Evolutionary conservation across 2,329 filamentous ascomycete species (phyloP).

Genomic region (Fusarium nodosum): DNA sequence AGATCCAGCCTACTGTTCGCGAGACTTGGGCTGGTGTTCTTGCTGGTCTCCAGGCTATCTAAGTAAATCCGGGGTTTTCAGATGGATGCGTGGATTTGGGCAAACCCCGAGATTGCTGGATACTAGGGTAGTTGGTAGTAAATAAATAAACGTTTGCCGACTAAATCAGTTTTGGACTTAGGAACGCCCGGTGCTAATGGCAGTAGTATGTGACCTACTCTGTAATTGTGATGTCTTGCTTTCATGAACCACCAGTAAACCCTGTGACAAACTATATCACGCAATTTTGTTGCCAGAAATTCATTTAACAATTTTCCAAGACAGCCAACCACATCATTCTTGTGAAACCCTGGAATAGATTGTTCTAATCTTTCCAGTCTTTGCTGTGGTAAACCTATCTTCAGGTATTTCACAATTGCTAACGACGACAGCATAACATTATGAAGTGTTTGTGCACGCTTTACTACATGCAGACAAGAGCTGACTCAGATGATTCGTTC

Average conservation of each 20-base stretch:
- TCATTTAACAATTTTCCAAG: too few relatives aligned
- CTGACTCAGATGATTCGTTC: neutral
- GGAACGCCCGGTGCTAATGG: too few relatives aligned
- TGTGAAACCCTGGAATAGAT: too few relatives aligned
- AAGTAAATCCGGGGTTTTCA: accelerated
- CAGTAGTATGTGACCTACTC: too few relatives aligned
- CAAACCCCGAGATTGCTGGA: neutral
- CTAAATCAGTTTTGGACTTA: too few relatives aligned
- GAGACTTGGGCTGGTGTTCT: constrained; percentile 39
- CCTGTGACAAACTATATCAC: too few relatives aligned
- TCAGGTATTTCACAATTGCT: accelerated
- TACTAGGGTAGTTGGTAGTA: neutral
- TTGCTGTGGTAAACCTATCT: neutral
- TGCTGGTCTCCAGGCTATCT: constrained; percentile 24
- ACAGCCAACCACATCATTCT: too few relatives aligned
- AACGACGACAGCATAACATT: neutral
- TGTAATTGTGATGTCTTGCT: neutral
- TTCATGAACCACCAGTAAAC: neutral
- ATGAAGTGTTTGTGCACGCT: neutral
- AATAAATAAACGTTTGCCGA: neutral
- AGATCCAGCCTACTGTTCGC: constrained; percentile 53
- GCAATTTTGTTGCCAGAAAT: too few relatives aligned
- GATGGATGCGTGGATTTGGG: accelerated
- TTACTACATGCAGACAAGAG: neutral
- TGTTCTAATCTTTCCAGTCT: too few relatives aligned